Evolutionary conservation across 805 yeast genomes (phyloP).

Genomic region (Starmerella etchellsii): DNA sequence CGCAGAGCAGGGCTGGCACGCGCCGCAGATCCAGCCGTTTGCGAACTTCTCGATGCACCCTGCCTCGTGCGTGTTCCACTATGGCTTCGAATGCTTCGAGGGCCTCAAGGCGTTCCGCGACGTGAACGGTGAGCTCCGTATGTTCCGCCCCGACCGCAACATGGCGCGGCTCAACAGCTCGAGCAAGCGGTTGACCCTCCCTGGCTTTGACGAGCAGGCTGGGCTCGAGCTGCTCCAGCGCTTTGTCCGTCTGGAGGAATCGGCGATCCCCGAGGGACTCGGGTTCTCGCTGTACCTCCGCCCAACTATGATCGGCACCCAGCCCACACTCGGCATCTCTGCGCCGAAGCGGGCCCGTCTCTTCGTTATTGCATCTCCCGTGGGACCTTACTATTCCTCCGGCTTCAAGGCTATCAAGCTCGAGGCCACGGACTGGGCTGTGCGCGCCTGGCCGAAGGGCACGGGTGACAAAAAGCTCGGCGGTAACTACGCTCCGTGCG

Average conservation of each 20-base stretch:
- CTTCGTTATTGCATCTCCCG: slow-evolving; percentile 86
- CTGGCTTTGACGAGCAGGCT: slow-evolving; percentile 70
- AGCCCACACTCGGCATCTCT: slow-evolving; percentile 76
- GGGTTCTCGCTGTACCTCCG: slow-evolving; percentile 90
- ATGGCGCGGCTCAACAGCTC: slow-evolving; percentile 84
- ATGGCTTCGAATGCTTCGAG: slow-evolving; percentile 88
- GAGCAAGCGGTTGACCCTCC: slow-evolving; percentile 79
- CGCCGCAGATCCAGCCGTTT: slow-evolving; percentile 82
- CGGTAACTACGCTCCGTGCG: slow-evolving; percentile 95
- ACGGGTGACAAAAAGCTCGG: slow-evolving; percentile 93
- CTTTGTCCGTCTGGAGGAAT: slow-evolving; percentile 58
- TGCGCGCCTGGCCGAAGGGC: slow-evolving; percentile 99
- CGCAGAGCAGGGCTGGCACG: slow-evolving; percentile 63
- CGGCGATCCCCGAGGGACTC: slow-evolving; percentile 67
- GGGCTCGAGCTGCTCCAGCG: slow-evolving; percentile 63
- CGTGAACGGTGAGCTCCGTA: slow-evolving; percentile 45
- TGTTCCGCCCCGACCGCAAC: slow-evolving; percentile 86
- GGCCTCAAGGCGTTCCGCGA: slow-evolving; percentile 86
- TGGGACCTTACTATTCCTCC: slow-evolving; percentile 89
- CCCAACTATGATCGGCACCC: slow-evolving; percentile 92
- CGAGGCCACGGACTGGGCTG: slow-evolving; percentile 92
- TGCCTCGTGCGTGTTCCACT: slow-evolving; percentile 81
- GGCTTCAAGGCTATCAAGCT: slow-evolving; percentile 92
- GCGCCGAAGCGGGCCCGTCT: slow-evolving; percentile 70
- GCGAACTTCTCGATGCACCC: slow-evolving; percentile 71